phyloP scores from a whole-genome alignment of 228 moss, liverwort and hornwort genomes.

The Sphagnum magellanicum region DNA sequence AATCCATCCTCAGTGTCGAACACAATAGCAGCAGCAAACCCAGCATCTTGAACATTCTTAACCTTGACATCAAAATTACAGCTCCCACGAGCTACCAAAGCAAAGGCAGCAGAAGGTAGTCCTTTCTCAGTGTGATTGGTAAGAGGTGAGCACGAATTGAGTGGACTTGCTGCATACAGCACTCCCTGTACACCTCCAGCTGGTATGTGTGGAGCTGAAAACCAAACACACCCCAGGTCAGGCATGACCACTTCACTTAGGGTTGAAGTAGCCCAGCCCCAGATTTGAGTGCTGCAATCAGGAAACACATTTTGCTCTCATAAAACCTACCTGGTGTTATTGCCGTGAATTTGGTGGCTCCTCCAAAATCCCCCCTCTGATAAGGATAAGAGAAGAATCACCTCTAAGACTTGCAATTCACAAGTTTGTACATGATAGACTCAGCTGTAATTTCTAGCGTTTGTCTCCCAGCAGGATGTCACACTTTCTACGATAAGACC shows the following conservation, averaged over 20 bases:
- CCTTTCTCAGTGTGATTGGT: constrained; percentile 24
- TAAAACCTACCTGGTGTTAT: no score
- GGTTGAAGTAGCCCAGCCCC: no score
- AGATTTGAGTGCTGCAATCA: no score
- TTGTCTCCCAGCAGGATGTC: no score
- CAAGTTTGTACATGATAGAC: no score
- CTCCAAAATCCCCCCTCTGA: no score
- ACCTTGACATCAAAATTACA: constrained; percentile 51
- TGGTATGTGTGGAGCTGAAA: constrained; percentile 43
- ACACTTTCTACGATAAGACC: no score
- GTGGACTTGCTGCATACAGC: constrained; percentile 34
- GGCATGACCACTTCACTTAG: constrained; percentile 14
- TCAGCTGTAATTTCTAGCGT: no score
- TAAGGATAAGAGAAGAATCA: no score
- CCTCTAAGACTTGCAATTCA: no score
- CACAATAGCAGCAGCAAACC: constrained; percentile 44
- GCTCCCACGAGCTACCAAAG: constrained; percentile 39
- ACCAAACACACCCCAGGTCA: neutral
- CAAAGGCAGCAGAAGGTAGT: constrained; percentile 25
- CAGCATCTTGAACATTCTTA: constrained; percentile 51
- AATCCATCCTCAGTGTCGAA: constrained; percentile 48
- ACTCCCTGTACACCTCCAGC: constrained; percentile 40
- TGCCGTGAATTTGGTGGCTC: no score
- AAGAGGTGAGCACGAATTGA: constrained; percentile 36
- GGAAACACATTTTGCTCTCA: no score